phyloP scores from a whole-genome alignment of 345 rosid genomes.

The Pistacia integerrima region DNA sequence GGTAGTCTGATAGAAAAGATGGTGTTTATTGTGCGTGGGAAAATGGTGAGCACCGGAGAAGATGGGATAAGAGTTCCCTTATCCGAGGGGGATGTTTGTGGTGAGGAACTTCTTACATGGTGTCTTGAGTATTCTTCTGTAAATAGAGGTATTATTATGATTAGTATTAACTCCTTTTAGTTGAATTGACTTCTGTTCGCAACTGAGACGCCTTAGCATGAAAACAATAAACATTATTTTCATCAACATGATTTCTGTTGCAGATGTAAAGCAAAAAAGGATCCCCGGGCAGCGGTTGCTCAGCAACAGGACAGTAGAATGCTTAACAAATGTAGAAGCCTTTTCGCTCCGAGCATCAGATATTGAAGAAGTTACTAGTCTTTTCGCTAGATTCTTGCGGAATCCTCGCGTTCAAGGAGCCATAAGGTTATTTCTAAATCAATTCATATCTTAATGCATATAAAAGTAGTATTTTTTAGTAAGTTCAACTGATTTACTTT shows the following conservation, averaged over 20 bases:
- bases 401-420: slow-evolving; percentile 81
- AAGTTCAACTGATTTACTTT: too few species aligned
- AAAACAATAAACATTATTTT: neutral
- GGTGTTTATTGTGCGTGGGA: slow-evolving; percentile 88
- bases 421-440: slow-evolving; percentile 50
- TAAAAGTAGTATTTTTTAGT: neutral
- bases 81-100: slow-evolving; percentile 75
- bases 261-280: slow-evolving; percentile 62
- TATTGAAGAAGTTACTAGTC: slow-evolving; percentile 79
- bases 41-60: slow-evolving; percentile 67
- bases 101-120: slow-evolving; percentile 94
- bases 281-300: slow-evolving; percentile 43
- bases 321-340: slow-evolving; percentile 81
- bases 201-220: neutral
- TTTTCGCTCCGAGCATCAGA: slow-evolving; percentile 79
- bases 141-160: slow-evolving; percentile 44
- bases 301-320: slow-evolving; percentile 63
- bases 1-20: slow-evolving; percentile 74
- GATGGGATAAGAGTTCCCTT: slow-evolving; percentile 46
- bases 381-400: slow-evolving; percentile 61
- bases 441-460: neutral
- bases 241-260: slow-evolving; percentile 12
- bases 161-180: neutral
- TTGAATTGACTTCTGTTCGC: too few species aligned
- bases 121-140: slow-evolving; percentile 79